Evolutionary conservation across 306 rosid species (phyloP), one percentile per base, ranked within the genome.

Genomic region (Herpetospermum pedunculosum): DNA sequence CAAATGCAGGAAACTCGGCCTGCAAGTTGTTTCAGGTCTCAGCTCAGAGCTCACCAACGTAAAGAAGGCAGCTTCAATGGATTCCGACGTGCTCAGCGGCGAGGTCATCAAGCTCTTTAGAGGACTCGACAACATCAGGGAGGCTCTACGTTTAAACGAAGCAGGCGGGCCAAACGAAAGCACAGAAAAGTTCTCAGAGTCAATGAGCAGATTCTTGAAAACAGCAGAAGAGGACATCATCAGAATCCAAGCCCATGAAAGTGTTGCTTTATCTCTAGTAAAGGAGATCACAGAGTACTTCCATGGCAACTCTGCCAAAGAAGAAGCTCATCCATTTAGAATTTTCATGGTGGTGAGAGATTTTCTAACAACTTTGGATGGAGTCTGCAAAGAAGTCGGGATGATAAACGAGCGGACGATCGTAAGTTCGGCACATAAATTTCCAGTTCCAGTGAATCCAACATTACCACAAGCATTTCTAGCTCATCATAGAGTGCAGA

Each of bases 301-400:
- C 83, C 99, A 94, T 55, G 99, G 99, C 35, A 84, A 94, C 87
- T 88, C 89, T 8, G 78, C 99, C 0, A 94, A 84, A 79, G 99
- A 91, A 91, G 99, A 91, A 80, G 97, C 99, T 83, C 97, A 94
- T 81, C 99, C 99, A 0, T 91, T 91, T 63, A 83, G 99, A 85
- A 94, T 94, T 75, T 94, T 91, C 87, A 70, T 84, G 90, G 97
- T 94, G 63, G 99, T 94, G 44, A 81, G 99, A 78, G 97, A 94
- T 82, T 91, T 94, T 49, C 85, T 94, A 14, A 55, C 81, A 0
- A 77, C 84, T 72, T 92, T 94, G 8, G 99, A 94, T 25, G 79
- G 95, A 38, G 97, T 94, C 15, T 94, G 99, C 84, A 94, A 88
- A 82, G 99, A 94, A 83, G 99, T 94, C 3, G 91, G 96, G 8